Conservation (phyloP, 345 rosid genomes). For the Boechera divaricarpa region DNA sequence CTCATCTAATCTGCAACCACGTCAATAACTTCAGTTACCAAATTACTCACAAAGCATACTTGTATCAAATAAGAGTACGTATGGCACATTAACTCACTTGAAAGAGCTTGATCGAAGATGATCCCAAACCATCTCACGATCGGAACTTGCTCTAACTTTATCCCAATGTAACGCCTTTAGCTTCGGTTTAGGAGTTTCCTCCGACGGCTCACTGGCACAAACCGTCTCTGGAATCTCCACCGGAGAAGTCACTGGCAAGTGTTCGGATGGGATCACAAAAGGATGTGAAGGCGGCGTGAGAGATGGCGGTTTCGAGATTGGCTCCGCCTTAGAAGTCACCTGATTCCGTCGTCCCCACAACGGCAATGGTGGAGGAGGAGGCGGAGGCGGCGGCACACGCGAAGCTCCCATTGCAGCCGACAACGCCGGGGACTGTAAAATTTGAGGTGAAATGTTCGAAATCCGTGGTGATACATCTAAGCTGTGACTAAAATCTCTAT, state of each 20-base stretch:
- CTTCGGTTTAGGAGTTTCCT: conserved; percentile 70
- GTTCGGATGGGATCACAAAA: conserved; percentile 54
- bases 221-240: conserved; percentile 22
- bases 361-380: conserved; percentile 45
- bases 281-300: conserved; percentile 80
- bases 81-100: conserved; percentile 54
- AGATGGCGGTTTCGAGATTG: conserved; percentile 55
- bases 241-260: conserved; percentile 26
- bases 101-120: conserved; percentile 88
- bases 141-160: conserved; percentile 97
- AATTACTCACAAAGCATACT: background rate
- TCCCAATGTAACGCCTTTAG: conserved; percentile 93
- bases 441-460: conserved; percentile 43
- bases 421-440: conserved; percentile 32
- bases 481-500: conserved; percentile 44
- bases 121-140: conserved; percentile 99
- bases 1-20: conserved; percentile 88
- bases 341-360: conserved; percentile 48
- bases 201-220: conserved; percentile 32
- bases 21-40: conserved; percentile 2
- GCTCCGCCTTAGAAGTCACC: conserved; percentile 46
- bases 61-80: background rate
- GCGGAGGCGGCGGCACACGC: conserved; percentile 42
- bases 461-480: conserved; percentile 49
- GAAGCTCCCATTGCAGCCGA: background rate